These are phyloP conservation scores for Coniferiporia weirii DNA, from an alignment of 1,284 basidiomycete genomes.

Conservation along the genomic window DNA sequence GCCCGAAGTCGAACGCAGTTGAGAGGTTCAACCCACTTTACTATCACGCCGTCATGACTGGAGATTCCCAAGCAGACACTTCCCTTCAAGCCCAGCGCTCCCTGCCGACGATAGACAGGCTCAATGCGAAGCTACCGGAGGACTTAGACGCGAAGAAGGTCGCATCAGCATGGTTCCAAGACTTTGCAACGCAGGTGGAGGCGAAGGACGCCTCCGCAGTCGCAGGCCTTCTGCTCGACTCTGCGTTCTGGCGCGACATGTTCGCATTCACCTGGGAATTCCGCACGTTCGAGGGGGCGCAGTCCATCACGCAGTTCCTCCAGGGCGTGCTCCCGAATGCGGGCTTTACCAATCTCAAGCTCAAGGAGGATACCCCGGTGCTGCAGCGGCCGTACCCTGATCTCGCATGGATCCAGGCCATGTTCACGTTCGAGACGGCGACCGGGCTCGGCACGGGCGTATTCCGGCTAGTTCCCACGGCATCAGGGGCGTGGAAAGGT, in stretches of 20 bases:
- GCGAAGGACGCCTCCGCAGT: slow-evolving; percentile 34
- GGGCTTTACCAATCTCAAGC: slow-evolving; percentile 35
- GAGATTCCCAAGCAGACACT: background rate
- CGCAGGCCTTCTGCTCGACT: slow-evolving; percentile 35
- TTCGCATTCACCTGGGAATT: slow-evolving; percentile 62
- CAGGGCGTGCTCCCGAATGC: slow-evolving; percentile 37
- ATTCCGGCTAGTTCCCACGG: slow-evolving; percentile 47
- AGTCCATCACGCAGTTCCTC: slow-evolving; percentile 40
- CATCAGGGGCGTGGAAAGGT: slow-evolving; percentile 49
- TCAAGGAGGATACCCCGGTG: slow-evolving; percentile 33
- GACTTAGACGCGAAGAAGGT: slow-evolving; percentile 35
- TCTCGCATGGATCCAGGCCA: slow-evolving; percentile 50
- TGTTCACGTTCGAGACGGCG: slow-evolving; percentile 56
- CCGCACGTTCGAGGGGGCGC: slow-evolving; percentile 49
- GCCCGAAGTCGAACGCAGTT: too few relatives aligned
- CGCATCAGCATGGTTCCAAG: slow-evolving; percentile 41
- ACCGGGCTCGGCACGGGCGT: slow-evolving; percentile 47
- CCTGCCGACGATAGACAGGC: slow-evolving; percentile 42
- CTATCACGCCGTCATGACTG: background rate
- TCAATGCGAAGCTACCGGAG: slow-evolving; percentile 32
- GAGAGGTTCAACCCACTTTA: background rate
- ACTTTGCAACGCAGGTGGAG: slow-evolving; percentile 34
- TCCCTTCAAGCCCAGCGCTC: slow-evolving; percentile 3
- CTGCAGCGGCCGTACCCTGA: slow-evolving; percentile 47
- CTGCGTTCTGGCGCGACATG: slow-evolving; percentile 56